Evolutionary conservation across 164 flowering plant genomes (phyloP), one percentile per base, ranked within the genome.

Genomic region (Cinnamomum micranthum): DNA sequence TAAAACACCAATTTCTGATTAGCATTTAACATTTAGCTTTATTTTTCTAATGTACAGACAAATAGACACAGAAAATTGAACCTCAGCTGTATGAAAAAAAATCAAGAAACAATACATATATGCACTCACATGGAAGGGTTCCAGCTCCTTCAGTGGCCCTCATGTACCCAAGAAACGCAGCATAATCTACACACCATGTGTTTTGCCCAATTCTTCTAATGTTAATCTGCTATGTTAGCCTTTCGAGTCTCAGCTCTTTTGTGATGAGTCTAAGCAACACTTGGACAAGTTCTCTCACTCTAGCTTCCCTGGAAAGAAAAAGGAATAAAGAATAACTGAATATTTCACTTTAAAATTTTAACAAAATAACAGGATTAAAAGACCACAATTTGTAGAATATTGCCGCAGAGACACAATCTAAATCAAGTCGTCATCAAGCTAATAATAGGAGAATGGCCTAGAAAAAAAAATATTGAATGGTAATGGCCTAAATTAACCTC

Each of bases 281-380:
- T 82, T 81, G 97, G 25, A 95, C 95, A 60, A 88, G 85, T 71
- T 92, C 94, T 75, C 98, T 86, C 23, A 93, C 88, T 81, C 89
- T 83, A 6, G 84, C 50, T 83, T 93, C 97, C 87, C 99, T 95
- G 97, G 24, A 64, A 23, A 28, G 22, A 55, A 41, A 52, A 24
- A 31, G 28, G 69, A 67, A 66, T 31, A 31, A 28, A 14, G 17
- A 12, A 28, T 27, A 2, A 66, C 20, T 14, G 15, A 25, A 1
- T 11, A 22, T 23, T n/a, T 24, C 25, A 23, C 28, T 25, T 19
- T 31, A 33, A 27, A 28, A 66, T 28, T 27, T 28, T 14, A 66
- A 41, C 47, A 41, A 41, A 41, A 41, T 41, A 41, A 35, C 10
- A 6, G 47, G 41, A 41, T 41, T 41, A 41, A 41, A 41, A 9